Conservation (phyloP, 805 yeast species). For the Candida loeiensis region DNA sequence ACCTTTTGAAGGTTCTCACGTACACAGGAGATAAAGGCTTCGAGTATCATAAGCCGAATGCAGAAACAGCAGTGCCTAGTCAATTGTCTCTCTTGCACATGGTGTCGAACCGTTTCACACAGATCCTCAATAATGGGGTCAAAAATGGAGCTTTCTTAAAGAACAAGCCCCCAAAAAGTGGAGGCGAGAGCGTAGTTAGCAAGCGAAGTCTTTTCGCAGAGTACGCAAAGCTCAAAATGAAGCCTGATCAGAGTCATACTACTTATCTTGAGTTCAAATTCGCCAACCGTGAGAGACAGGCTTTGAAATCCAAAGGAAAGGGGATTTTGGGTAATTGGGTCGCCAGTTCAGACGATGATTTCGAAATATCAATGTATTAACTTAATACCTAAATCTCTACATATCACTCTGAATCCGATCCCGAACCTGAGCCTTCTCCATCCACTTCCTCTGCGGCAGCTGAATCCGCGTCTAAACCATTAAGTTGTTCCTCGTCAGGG, state of each 20-base stretch:
- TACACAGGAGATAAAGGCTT: conserved; percentile 21
- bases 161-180: conserved; percentile 38
- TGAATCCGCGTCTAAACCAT: conserved; percentile 9
- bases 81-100: conserved; percentile 29
- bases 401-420: conserved; percentile 11
- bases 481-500: conserved; percentile 29
- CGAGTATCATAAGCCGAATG: conserved; percentile 21
- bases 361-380: conserved; percentile 13
- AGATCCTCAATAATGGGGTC: conserved; percentile 55
- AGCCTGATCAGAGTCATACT: not conserved
- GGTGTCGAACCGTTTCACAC: conserved; percentile 19
- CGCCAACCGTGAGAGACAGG: conserved; percentile 23
- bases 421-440: conserved; percentile 33
- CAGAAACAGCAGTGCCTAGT: conserved; percentile 21
- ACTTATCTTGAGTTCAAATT: conserved; percentile 16
- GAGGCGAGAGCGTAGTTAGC: conserved; percentile 43
- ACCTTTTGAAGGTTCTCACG: conserved; percentile 19
- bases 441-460: conserved; percentile 34
- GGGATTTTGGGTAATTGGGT: conserved; percentile 45
- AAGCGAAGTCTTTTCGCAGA: conserved; percentile 17
- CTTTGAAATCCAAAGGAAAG: conserved; percentile 25
- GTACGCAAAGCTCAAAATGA: not conserved
- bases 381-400: not conserved
- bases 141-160: conserved; percentile 55
- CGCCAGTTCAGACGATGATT: conserved; percentile 43